Evolutionary conservation across 1,139 yeast species (phyloP), one percentile per base, ranked within the genome.

Genomic region (Ashbya aceris): DNA sequence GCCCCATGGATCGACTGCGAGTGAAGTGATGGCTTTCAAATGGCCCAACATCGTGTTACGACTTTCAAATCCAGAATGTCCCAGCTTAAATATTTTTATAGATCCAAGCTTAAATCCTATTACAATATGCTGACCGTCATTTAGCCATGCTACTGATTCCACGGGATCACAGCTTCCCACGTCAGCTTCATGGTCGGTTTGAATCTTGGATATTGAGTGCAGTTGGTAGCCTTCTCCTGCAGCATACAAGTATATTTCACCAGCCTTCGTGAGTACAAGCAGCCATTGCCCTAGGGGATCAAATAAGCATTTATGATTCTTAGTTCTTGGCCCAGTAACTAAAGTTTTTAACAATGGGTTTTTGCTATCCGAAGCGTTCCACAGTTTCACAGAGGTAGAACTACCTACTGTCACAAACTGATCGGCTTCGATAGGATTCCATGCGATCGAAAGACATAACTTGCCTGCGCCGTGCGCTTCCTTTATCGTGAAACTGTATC

Each of bases 1-100:
- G 0, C 85, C 91, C 42, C 69, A 56, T 1, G 84, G 82, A 51
- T 80, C 87, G 42, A 79, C 64, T 8, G 66, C 65, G 8, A 79
- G 48, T 35, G 73, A 58, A 2, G 76, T 71, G 2, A 76, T 70
- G 0, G 79, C 64, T 1, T 81, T 71, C 35, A 79, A 66, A 53
- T 80, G 84, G 4, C 77, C 74, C 9, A 64, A 55, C 38, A 71
- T 54, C 2, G 61, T 60, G 5, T 60, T 49, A 1, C 62, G 40
- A 4, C 52, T 41, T 2, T 46, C 49, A 2, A 64, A 42, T 1
- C 43, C 40, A 2, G 47, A 46, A 2, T 52, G 49, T 8, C 46
- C 43, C 7, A 59, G 40, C n/a, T 45, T 39, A 1, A 67, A 51
- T 0, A 76, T 69, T 40, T 62, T 62, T 36, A 68, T 65, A 26